These are phyloP conservation scores for Trichodelitschia bisporula DNA, from an alignment of 495 filamentous ascomycete species.

Conservation along the genomic window DNA sequence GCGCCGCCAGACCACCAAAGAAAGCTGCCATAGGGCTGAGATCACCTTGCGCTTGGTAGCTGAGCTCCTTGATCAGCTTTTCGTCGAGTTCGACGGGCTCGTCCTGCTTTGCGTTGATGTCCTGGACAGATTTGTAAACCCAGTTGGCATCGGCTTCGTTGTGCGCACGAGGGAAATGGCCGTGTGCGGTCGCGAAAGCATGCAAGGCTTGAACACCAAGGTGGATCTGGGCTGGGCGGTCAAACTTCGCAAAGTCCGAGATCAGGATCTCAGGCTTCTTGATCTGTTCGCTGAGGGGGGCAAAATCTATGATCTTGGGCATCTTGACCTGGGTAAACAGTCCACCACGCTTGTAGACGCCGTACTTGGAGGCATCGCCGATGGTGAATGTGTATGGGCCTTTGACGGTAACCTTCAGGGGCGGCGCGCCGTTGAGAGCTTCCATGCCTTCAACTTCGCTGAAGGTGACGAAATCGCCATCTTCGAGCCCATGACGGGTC, in stretches of 20 bases:
- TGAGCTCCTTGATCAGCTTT: constrained; percentile 79
- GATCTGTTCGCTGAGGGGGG: constrained; percentile 45
- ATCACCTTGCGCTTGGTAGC: constrained; percentile 87
- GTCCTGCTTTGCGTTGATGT: constrained; percentile 33
- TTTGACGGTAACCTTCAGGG: constrained; percentile 78
- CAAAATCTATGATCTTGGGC: constrained; percentile 85
- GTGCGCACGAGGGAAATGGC: constrained; percentile 53
- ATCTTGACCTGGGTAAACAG: constrained; percentile 91
- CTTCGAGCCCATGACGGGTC: constrained; percentile 81
- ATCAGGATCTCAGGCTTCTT: constrained; percentile 73
- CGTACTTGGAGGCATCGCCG: constrained; percentile 70
- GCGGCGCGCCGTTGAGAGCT: constrained; percentile 52
- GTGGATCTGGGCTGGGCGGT: constrained; percentile 77
- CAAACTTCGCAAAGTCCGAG: constrained; percentile 94
- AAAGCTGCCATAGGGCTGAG: constrained; percentile 80
- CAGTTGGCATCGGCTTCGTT: constrained; percentile 64
- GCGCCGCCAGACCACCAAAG: constrained; percentile 84
- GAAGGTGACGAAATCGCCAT: constrained; percentile 92
- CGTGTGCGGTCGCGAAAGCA: constrained; percentile 44
- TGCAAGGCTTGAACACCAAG: constrained; percentile 83
- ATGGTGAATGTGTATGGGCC: constrained; percentile 95
- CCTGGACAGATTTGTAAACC: constrained; percentile 44
- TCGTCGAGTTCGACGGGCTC: constrained; percentile 72
- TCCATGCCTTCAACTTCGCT: constrained; percentile 88
- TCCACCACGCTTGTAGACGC: constrained; percentile 66